Evolutionary conservation across 2,329 filamentous ascomycete genomes (phyloP), one percentile per base, ranked within the genome.

Genomic region (Fusarium sp.): DNA sequence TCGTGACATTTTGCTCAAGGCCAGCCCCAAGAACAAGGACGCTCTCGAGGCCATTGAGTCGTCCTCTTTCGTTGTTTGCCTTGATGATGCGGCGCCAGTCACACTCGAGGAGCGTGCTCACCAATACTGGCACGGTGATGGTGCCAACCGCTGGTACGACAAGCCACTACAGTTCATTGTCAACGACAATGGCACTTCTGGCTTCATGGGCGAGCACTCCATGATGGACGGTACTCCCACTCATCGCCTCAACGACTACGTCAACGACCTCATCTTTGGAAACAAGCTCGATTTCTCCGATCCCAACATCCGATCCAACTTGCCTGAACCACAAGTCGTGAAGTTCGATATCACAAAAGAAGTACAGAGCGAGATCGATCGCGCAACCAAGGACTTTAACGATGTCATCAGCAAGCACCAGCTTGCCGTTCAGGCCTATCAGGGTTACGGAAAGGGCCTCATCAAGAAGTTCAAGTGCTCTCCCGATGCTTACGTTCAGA

Each of bases 211-310:
- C 80, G 96, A 99, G 85, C 96, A 99, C 88, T 97, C 94, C 79
- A 98, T 99, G 96, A 99, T 99, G 97, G 96, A 99, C 81, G 96
- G 97, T 74, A 99, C 96, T 11, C 95, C 97, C 2, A 99, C 97
- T 5, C 96, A 98, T 85, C 93, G 97, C 49, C 89, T 99, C 21
- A 99, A 98, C 83, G 96, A 99, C 88, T 96, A 95, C 80, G 89
- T 97, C 81, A 97, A 96, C 86, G 91, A 93, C 81, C 89, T 94
- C 79, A 98, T 98, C 82, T 95, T 97, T 85, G 92, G 92, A 85
- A 96, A 97, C 86, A 97, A 96, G 82, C 91, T 99, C 67, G 95
- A 98, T 83, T 94, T 98, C 80, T 93, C 92, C 68, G 89, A 95
- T 81, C 89, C 94, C 12, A 85, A 86, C 42, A 84, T 97, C 69